Evolutionary conservation across 2,329 filamentous ascomycete species (phyloP).

Genomic region (Fusarium sp.): DNA sequence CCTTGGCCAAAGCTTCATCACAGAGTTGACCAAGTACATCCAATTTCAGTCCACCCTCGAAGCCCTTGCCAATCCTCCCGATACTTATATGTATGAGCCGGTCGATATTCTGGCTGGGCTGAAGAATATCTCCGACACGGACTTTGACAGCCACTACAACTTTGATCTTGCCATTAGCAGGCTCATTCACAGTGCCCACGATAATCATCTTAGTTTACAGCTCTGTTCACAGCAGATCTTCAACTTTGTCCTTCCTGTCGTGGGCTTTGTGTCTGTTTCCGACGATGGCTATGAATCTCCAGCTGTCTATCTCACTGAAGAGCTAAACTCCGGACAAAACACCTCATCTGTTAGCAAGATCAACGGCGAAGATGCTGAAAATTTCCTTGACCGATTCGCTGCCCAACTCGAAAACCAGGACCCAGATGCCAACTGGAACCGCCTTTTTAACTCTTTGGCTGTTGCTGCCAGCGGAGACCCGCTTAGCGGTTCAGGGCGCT

Average conservation of each 20-base stretch:
- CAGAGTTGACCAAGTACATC: neutral
- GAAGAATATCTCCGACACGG: neutral
- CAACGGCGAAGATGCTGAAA: neutral
- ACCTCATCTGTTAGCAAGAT: neutral
- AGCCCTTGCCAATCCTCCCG: conserved; percentile 19
- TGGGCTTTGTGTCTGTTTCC: neutral
- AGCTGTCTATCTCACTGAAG: neutral
- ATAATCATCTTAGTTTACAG: neutral
- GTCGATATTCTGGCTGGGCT: conserved; percentile 18
- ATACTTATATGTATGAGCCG: conserved; percentile 10
- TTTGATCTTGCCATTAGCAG: conserved; percentile 9
- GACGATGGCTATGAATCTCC: neutral
- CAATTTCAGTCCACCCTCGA: conserved; percentile 31
- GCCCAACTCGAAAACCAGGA: neutral
- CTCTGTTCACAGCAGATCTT: neutral
- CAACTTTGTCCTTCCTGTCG: neutral
- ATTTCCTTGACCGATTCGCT: neutral
- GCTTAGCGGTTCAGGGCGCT: neutral
- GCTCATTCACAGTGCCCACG: neutral
- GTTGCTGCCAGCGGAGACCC: neutral
- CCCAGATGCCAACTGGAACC: conserved; percentile 6
- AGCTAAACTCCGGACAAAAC: neutral
- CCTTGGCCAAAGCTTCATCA: neutral
- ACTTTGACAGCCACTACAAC: neutral
- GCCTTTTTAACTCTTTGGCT: neutral